A percentile compares a stretch with the other conserved stretches of the same genome.
These are phyloP conservation scores for Mycena venus DNA, from an alignment of 768 basidiomycete species.

Conservation along the genomic window DNA sequence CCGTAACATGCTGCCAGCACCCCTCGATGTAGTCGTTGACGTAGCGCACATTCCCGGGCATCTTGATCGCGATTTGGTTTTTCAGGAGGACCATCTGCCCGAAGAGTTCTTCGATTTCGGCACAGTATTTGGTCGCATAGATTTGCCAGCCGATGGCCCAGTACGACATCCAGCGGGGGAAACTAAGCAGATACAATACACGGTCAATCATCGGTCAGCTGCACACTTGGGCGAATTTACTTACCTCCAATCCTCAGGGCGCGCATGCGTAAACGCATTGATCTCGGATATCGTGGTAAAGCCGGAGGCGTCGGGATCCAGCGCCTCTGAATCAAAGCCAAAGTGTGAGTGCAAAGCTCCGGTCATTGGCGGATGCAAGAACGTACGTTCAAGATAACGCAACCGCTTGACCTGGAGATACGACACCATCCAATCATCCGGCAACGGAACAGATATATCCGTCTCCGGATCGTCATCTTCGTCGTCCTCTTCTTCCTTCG, in stretches of 20 bases:
- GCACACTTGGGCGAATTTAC: too few species aligned
- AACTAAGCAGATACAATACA: background rate
- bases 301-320: constrained; percentile 19
- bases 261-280: constrained; percentile 12
- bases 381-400: constrained; percentile 14
- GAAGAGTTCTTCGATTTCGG: constrained; percentile 22
- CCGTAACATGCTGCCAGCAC: constrained; percentile 6
- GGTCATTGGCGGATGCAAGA: background rate
- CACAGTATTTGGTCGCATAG: constrained; percentile 14
- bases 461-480: constrained; percentile 14
- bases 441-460: background rate
- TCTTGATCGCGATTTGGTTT: background rate
- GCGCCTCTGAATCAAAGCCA: background rate
- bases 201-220: background rate
- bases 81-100: constrained; percentile 10
- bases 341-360: background rate
- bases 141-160: constrained; percentile 26
- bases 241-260: constrained; percentile 24
- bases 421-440: background rate
- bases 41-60: constrained; percentile 35
- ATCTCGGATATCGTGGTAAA: constrained; percentile 25
- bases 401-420: constrained; percentile 19
- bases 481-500: constrained; percentile 37
- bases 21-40: constrained; percentile 16
- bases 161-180: constrained; percentile 18